Conservation (phyloP, 106 monocot species). For the Apostasia ramifera region DNA sequence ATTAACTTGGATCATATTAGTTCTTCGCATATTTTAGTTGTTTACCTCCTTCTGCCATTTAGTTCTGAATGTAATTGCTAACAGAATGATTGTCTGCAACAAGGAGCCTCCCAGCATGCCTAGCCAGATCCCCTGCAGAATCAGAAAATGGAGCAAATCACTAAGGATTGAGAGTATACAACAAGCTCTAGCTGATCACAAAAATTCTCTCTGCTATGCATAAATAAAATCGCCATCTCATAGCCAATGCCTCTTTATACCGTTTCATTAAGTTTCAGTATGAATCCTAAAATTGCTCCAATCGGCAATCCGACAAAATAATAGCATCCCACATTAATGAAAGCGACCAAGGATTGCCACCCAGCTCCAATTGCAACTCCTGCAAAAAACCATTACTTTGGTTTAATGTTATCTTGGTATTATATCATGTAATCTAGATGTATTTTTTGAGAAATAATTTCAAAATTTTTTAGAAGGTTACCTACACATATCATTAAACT, state of each 20-base stretch:
- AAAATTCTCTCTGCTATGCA: too few species aligned
- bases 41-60: slow-evolving; percentile 77
- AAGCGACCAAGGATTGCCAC: slow-evolving; percentile 69
- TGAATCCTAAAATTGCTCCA: slow-evolving; percentile 75
- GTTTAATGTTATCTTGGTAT: too few species aligned
- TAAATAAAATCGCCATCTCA: too few species aligned
- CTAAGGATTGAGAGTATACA: too few species aligned
- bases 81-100: slow-evolving; percentile 50
- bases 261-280: slow-evolving; percentile 47
- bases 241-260: slow-evolving; percentile 12
- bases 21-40: background rate
- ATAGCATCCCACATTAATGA: slow-evolving; percentile 67
- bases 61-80: slow-evolving; percentile 47
- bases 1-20: background rate
- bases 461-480: too few species aligned
- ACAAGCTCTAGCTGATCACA: too few species aligned
- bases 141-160: background rate
- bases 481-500: too few species aligned
- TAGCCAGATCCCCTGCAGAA: slow-evolving; percentile 73
- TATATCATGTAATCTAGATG: too few species aligned
- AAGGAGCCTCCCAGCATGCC: slow-evolving; percentile 59
- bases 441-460: too few species aligned
- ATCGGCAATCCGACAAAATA: slow-evolving; percentile 68
- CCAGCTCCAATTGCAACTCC: slow-evolving; percentile 85
- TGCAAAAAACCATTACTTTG: slow-evolving; percentile 9